Percentiles rank a stretch among this genome's conserved stretches.
Conservation (phyloP, 805 yeast genomes). For the Wickerhamiella qilinensis region DNA sequence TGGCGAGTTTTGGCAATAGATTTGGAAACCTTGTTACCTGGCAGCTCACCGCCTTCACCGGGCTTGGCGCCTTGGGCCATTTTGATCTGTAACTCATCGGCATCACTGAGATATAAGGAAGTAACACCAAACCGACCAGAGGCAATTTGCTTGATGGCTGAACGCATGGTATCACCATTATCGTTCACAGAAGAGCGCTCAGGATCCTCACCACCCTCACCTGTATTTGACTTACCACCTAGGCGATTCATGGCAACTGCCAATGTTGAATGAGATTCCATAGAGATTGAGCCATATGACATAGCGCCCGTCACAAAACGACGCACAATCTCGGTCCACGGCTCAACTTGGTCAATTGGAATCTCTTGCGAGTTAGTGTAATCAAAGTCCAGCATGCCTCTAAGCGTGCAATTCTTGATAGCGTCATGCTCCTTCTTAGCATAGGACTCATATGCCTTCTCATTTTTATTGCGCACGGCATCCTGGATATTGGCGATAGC, state of each 20-base stretch:
- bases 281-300: constrained; percentile 97
- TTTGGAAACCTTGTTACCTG: constrained; percentile 80
- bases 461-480: constrained; percentile 95
- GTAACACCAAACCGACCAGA: constrained; percentile 98
- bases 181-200: constrained; percentile 67
- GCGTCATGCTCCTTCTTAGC: constrained; percentile 84
- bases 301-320: constrained; percentile 98
- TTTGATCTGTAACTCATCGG: constrained; percentile 93
- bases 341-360: constrained; percentile 96
- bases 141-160: constrained; percentile 96
- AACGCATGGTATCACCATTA: constrained; percentile 95
- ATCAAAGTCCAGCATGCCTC: constrained; percentile 90
- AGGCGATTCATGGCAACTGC: constrained; percentile 98
- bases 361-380: constrained; percentile 53
- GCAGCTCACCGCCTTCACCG: constrained; percentile 98
- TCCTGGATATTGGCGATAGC: constrained; percentile 94
- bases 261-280: constrained; percentile 95
- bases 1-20: constrained; percentile 90
- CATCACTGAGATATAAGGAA: constrained; percentile 82
- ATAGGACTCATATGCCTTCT: constrained; percentile 79
- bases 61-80: constrained; percentile 99
- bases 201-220: constrained; percentile 99
- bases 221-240: constrained; percentile 96
- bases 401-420: constrained; percentile 76
- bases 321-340: constrained; percentile 97